Percentiles rank a stretch among this genome's conserved stretches.
Evolutionary conservation across 2,329 filamentous ascomycete genomes (phyloP).

Genomic region (Botrytis hyacinthi): DNA sequence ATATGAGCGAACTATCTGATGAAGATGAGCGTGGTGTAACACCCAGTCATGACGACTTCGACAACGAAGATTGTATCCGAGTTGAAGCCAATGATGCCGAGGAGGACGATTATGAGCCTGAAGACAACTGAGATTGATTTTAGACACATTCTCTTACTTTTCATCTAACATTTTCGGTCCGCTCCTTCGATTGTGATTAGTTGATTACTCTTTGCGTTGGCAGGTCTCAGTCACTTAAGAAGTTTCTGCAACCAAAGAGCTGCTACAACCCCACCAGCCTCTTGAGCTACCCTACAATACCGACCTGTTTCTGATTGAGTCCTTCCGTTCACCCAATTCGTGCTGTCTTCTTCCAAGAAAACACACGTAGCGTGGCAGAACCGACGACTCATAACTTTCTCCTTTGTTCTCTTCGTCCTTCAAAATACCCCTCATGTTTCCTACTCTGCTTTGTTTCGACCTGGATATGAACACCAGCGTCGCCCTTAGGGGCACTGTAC

Average conservation of each 20-base stretch:
- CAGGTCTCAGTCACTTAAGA: background rate
- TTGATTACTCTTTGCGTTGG: background rate
- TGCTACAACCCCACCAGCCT: background rate
- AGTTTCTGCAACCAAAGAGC: background rate
- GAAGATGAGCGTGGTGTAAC: background rate
- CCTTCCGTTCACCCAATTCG: background rate
- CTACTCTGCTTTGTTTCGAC: background rate
- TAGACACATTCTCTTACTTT: background rate
- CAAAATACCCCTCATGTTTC: background rate
- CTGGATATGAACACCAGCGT: constrained; percentile 1
- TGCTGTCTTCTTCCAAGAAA: background rate
- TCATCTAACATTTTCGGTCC: background rate
- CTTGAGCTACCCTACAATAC: background rate
- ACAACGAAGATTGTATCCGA: background rate
- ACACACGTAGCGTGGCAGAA: background rate
- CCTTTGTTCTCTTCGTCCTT: background rate
- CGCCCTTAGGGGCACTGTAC: constrained; percentile 8
- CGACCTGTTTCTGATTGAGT: background rate
- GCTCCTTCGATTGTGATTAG: background rate
- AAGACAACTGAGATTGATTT: background rate
- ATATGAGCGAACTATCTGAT: background rate
- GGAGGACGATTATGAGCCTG: background rate
- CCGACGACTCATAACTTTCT: background rate
- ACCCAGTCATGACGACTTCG: background rate
- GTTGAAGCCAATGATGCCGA: background rate